Base-by-base conservation (phyloP, 2,329 filamentous ascomycete species). In the Calonectria henricotiae region DNA sequence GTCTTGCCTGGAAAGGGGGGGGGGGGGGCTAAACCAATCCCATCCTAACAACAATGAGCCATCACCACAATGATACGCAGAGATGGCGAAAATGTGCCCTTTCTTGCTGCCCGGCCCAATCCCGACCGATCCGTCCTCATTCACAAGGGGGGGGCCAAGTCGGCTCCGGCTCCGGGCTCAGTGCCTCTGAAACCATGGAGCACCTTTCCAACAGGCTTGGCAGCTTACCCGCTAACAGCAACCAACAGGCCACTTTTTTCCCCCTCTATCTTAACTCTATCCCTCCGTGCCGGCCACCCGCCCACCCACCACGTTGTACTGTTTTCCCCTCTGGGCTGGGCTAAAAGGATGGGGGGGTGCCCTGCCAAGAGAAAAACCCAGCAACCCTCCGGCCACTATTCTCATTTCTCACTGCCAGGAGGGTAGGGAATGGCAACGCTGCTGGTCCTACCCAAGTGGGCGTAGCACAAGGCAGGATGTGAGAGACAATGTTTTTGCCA, bases 181-280 rank as follows among this genome's bases (percentile, higher is more conserved):
- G n/a, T 9, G n/a, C 8, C n/a, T 20, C 49, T 54, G 49, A 54
- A 54, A 54, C 49, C 49, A 54, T 54, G 49, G 49, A 54, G 49
- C 49, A 54, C 49, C 49, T 54, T 54, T 51, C 27, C 47, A n/a
- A 32, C 27, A 15, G 27, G 15, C 49, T 54, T 54, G 49, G 49
- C 49, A 54, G 49, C 49, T 54, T 54, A 54, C n/a, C 30, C 49
- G 30, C 49, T 54, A 54, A 54, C 49, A 54, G n/a, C 30, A 32
- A 32, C 30, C 49, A 54, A 54, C 49, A 54, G 49, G n/a, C 49
- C 49, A 54, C 49, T n/a, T 54, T 27, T 44, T 27, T 47, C 20
- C 23, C 43, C 20, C 43, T 46, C 27, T 30, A 4, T 30, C 27
- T 23, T 47, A n/a, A n/a, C 20, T 9, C 15, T 5, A 5, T 47